Conservation (phyloP, 768 basidiomycete species). For the Clitopilus hobsonii region DNA sequence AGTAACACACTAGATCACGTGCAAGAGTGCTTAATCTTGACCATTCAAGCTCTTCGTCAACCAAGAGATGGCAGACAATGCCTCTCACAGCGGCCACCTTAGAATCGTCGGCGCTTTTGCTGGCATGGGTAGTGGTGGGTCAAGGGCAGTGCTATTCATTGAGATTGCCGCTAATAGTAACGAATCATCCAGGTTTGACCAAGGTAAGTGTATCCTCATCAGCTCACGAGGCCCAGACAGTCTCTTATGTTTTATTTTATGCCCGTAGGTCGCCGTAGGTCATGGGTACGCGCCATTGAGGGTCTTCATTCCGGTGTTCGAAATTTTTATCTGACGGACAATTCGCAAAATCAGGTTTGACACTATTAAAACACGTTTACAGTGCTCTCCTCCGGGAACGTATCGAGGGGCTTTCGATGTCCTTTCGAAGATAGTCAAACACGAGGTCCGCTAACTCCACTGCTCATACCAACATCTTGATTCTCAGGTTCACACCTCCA, state of each 20-base stretch:
- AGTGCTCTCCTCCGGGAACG: slow-evolving; percentile 61
- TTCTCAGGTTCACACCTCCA: background rate
- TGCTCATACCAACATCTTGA: background rate
- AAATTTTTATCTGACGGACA: slow-evolving; percentile 7
- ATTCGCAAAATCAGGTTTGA: slow-evolving; percentile 45
- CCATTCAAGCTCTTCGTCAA: background rate
- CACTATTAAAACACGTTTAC: slow-evolving; percentile 69
- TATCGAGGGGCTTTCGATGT: slow-evolving; percentile 61
- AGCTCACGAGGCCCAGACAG: background rate
- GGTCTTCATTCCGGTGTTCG: slow-evolving; percentile 1
- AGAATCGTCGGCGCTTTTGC: slow-evolving; percentile 53
- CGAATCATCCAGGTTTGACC: slow-evolving; percentile 35
- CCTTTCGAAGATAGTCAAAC: slow-evolving; percentile 48
- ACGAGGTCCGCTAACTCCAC: slow-evolving; percentile 39
- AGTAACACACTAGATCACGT: background rate
- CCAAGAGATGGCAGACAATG: slow-evolving; percentile 26
- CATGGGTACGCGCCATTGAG: slow-evolving; percentile 44
- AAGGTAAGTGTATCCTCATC: slow-evolving; percentile 30
- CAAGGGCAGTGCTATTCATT: background rate
- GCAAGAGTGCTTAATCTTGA: background rate
- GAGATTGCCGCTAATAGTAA: background rate
- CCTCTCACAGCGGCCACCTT: slow-evolving; percentile 28
- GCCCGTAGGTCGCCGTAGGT: slow-evolving; percentile 59
- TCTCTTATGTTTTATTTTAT: background rate
- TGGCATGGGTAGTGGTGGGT: slow-evolving; percentile 58